phyloP scores from a whole-genome alignment of 768 basidiomycete species.

The Scleroderma citrinum region DNA sequence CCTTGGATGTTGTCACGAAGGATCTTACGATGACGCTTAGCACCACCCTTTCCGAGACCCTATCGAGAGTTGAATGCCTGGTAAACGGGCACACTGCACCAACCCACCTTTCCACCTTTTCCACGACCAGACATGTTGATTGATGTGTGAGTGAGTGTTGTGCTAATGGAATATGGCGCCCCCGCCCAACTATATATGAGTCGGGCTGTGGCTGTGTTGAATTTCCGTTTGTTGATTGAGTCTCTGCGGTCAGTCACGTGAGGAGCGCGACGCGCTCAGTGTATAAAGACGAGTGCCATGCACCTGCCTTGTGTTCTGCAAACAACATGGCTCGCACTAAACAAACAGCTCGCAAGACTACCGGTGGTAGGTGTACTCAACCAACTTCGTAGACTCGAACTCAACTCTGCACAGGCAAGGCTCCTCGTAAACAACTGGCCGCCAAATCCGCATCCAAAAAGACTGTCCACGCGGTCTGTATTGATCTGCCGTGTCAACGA shows the following conservation, averaged over 20 bases:
- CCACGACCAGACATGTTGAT: conserved; percentile 80
- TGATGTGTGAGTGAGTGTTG: not conserved
- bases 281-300: conserved; percentile 13
- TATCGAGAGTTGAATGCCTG: not conserved
- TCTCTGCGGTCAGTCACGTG: conserved; percentile 19
- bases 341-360: conserved; percentile 74
- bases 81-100: not conserved
- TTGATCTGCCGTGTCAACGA: not conserved
- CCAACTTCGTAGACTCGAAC: not conserved
- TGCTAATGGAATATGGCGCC: conserved; percentile 1
- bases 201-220: conserved; percentile 22
- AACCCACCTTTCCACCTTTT: conserved; percentile 65
- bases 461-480: conserved; percentile 35
- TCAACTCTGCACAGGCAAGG: conserved; percentile 37
- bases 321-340: conserved; percentile 64
- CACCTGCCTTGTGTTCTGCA: not conserved
- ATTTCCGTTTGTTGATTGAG: conserved; percentile 22
- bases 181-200: conserved; percentile 2
- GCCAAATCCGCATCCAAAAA: conserved; percentile 63
- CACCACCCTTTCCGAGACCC: conserved; percentile 83
- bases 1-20: conserved; percentile 71
- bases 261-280: conserved; percentile 20
- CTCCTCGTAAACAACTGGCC: conserved; percentile 68
- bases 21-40: conserved; percentile 81
- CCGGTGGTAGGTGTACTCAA: conserved; percentile 46